phyloP scores from a whole-genome alignment of 352 stramenopile genomes.

The Albugo laibachii region DNA sequence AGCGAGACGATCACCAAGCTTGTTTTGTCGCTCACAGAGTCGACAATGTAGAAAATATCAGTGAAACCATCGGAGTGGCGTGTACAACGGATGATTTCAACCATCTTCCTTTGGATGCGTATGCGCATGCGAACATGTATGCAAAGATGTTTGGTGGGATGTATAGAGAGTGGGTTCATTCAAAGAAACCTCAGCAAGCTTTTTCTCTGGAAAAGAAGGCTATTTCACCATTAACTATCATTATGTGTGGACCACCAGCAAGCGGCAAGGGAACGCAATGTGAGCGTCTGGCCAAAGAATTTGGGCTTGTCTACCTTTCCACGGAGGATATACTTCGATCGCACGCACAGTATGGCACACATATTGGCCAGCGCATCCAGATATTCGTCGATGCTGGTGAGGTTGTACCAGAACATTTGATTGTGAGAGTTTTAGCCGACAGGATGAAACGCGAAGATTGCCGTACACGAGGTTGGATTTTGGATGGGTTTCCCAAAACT shows the following conservation, averaged over 20 bases:
- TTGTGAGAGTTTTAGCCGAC: conserved; percentile 27
- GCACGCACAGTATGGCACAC: conserved; percentile 31
- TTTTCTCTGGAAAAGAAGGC: not conserved
- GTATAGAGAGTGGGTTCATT: conserved; percentile 19
- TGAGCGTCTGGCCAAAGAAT: conserved; percentile 46
- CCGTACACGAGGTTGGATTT: conserved; percentile 73
- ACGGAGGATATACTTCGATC: conserved; percentile 76
- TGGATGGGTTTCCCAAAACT: conserved; percentile 90
- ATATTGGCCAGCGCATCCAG: conserved; percentile 40
- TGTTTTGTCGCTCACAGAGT: conserved; percentile 31
- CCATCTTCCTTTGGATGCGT: not conserved
- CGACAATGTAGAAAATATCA: conserved; percentile 3
- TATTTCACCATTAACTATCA: conserved; percentile 30
- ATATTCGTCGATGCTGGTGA: conserved; percentile 60
- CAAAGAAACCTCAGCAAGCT: conserved; percentile 1
- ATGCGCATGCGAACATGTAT: conserved; percentile 19
- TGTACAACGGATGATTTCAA: not conserved
- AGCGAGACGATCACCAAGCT: conserved; percentile 29
- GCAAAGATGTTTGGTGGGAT: conserved; percentile 37
- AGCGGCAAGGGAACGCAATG: conserved; percentile 93
- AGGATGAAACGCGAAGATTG: conserved; percentile 78
- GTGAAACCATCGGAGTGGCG: not conserved
- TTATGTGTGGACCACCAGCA: conserved; percentile 83
- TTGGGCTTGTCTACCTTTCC: conserved; percentile 71
- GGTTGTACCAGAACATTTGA: conserved; percentile 42